phyloP scores from a whole-genome alignment of 257 asterid species.

The Primulina tabacum region DNA sequence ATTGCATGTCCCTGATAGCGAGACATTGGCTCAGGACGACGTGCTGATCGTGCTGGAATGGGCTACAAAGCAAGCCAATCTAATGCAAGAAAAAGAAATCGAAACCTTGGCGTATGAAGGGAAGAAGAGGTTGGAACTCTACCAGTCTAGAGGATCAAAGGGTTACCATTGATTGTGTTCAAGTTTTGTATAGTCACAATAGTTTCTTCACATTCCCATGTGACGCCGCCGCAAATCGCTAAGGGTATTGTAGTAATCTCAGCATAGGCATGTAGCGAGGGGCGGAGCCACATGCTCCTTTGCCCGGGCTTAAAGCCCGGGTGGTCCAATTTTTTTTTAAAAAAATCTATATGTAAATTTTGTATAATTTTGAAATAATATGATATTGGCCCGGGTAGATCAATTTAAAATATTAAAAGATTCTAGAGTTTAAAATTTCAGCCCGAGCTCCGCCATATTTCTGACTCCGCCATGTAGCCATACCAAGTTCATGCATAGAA shows the following conservation, averaged over 20 bases:
- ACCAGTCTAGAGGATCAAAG: slow-evolving; percentile 56
- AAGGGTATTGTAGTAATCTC: background rate
- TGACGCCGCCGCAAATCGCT: background rate
- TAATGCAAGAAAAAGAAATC: slow-evolving; percentile 50
- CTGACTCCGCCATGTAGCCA: background rate
- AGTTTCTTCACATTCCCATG: background rate
- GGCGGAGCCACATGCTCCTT: too few relatives aligned
- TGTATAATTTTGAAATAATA: too few relatives aligned
- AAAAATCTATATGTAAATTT: too few relatives aligned
- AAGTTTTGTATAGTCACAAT: slow-evolving; percentile 6
- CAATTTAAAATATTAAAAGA: too few relatives aligned
- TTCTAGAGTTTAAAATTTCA: too few relatives aligned
- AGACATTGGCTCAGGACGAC: slow-evolving; percentile 47
- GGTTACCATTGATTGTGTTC: slow-evolving; percentile 34
- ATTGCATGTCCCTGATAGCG: slow-evolving; percentile 67
- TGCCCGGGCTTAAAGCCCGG: too few relatives aligned
- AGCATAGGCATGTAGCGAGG: background rate
- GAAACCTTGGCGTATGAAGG: slow-evolving; percentile 49
- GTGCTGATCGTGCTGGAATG: slow-evolving; percentile 55
- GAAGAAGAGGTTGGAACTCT: slow-evolving; percentile 62
- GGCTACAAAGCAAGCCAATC: slow-evolving; percentile 46
- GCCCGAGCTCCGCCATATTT: too few relatives aligned
- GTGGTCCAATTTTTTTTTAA: too few relatives aligned
- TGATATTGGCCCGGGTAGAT: too few relatives aligned
- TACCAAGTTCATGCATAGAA: too few relatives aligned